Evolutionary conservation across 371 early-diverging fungal species (phyloP).

Genomic region (Batkoa obscura): DNA sequence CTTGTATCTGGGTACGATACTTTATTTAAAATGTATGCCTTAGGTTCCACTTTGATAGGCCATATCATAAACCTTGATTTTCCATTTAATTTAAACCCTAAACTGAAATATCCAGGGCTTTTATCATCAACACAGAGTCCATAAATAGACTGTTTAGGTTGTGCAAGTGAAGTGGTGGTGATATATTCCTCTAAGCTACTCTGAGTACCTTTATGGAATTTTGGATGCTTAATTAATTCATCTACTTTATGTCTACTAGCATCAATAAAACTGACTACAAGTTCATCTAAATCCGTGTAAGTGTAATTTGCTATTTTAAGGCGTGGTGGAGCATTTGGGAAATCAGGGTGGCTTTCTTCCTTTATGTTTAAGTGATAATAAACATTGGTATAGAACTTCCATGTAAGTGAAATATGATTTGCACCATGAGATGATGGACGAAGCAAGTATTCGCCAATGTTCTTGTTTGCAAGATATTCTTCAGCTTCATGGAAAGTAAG

Average conservation of each 20-base stretch:
- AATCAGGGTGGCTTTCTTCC: neutral
- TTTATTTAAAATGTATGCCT: slow-evolving; percentile 32
- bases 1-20: slow-evolving; percentile 31
- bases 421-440: slow-evolving; percentile 77
- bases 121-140: slow-evolving; percentile 26
- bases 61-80: slow-evolving; percentile 18
- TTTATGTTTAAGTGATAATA: slow-evolving; percentile 65
- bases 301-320: neutral
- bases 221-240: slow-evolving; percentile 35
- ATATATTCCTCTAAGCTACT: slow-evolving; percentile 14
- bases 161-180: slow-evolving; percentile 10
- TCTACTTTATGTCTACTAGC: slow-evolving; percentile 49
- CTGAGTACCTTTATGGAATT: slow-evolving; percentile 26
- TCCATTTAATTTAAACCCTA: slow-evolving; percentile 22
- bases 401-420: slow-evolving; percentile 77
- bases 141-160: slow-evolving; percentile 30
- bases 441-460: slow-evolving; percentile 71
- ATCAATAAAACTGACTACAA: slow-evolving; percentile 75
- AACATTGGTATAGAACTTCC: slow-evolving; percentile 69
- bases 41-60: slow-evolving; percentile 36
- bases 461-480: slow-evolving; percentile 37
- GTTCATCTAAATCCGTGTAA: slow-evolving; percentile 69
- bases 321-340: neutral
- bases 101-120: slow-evolving; percentile 26
- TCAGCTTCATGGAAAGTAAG: slow-evolving; percentile 54